Evolutionary conservation across 371 early-diverging fungal genomes (phyloP), one percentile per base, ranked within the genome.

Genomic region (Zancudomyces culisetae): DNA sequence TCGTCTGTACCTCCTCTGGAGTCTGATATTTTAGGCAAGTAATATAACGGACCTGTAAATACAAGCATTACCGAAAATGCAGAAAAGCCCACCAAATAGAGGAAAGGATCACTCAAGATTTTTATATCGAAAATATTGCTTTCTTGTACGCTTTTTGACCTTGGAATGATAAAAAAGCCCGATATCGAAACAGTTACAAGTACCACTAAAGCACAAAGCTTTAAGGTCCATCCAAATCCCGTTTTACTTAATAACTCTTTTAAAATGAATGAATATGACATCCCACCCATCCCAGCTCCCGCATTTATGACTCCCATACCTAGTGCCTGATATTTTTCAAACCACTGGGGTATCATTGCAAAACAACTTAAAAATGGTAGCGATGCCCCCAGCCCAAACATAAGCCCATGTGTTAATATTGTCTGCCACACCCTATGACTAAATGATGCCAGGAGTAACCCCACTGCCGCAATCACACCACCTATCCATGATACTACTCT

Each of bases 261-360:
- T 2, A 71, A 68, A 48, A 83, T 61, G 0, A 80, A 77, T 0
- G 78, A 68, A 20, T 85, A 43, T 20, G 70, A 59, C 1, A 83
- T 67, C 2, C 85, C 84, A 21, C 88, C 88, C 13, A 83, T 52
- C 2, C 88, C 86, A 18, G 75, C 71, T 13, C 85, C 82, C 6
- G 76, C 64, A 0, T 77, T 73, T 12, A 75, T 74, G 1, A 87
- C 59, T 3, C 88, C 89, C 4, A 79, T 71, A 3, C 81, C 86
- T 35, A 88, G 54, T 0, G 83, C 83, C 15, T 83, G 72, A 29
- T 70, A 58, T 24, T 70, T 71, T 20, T 53, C 55, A 60, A 87
- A 88, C 84, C 83, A 88, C 58, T 83, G 87, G 0, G 82, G 61
- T 0, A 81, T 70, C 1, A 83, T 24, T 26, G 24, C 48, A 13